Evolutionary conservation across 2,329 filamentous ascomycete genomes (phyloP).

Genomic region (Diaporthe sp.): DNA sequence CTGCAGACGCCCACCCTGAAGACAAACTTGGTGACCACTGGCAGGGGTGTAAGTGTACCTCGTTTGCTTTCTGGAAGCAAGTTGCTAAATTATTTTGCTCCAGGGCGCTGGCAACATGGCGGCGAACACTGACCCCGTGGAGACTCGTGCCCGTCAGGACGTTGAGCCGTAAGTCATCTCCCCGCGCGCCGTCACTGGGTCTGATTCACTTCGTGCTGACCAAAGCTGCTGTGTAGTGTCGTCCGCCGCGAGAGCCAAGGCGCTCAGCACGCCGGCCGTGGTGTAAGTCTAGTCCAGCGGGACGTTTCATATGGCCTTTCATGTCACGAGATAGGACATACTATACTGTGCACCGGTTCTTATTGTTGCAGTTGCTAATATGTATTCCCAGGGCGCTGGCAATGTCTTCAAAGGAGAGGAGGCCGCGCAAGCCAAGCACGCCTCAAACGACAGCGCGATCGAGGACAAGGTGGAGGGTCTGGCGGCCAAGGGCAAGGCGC

Average conservation of each 20-base stretch:
- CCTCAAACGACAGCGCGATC: slow-evolving; percentile 46
- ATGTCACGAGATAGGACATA: background rate
- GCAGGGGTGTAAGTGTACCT: slow-evolving; percentile 61
- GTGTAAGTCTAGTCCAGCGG: slow-evolving; percentile 48
- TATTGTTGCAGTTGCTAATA: background rate
- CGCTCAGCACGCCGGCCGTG: slow-evolving; percentile 77
- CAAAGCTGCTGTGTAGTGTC: slow-evolving; percentile 54
- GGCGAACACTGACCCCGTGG: slow-evolving; percentile 75
- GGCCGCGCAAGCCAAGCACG: slow-evolving; percentile 48
- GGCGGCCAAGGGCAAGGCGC: slow-evolving; percentile 62
- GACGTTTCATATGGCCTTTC: background rate
- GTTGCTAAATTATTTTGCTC: background rate
- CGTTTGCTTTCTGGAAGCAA: background rate
- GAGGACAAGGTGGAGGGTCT: slow-evolving; percentile 52
- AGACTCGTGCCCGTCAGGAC: slow-evolving; percentile 86
- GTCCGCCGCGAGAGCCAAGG: slow-evolving; percentile 69
- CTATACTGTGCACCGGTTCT: background rate
- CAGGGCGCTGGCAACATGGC: slow-evolving; percentile 88
- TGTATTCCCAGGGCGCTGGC: slow-evolving; percentile 68
- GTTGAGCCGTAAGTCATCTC: slow-evolving; percentile 73
- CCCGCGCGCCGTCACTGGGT: slow-evolving; percentile 40
- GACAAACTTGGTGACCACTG: slow-evolving; percentile 86
- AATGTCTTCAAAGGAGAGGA: slow-evolving; percentile 72
- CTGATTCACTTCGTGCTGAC: slow-evolving; percentile 44
- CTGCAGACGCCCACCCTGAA: slow-evolving; percentile 89